These are phyloP conservation scores for Cornus controversa DNA, from an alignment of 148 eudicot species.

Conservation along the genomic window DNA sequence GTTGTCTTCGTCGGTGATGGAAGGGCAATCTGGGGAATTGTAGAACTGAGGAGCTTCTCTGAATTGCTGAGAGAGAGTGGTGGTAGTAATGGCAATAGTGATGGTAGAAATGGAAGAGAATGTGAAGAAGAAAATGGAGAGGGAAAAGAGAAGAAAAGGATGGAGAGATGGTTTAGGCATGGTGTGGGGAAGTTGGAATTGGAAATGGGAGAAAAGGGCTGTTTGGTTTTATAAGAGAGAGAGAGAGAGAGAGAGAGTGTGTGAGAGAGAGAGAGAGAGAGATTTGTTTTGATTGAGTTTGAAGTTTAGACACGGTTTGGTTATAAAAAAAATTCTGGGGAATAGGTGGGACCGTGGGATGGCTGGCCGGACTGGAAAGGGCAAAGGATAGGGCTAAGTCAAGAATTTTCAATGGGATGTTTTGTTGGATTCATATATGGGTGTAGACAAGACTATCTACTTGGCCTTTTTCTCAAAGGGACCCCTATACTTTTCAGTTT, in stretches of 20 bases:
- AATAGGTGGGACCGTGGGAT: not conserved
- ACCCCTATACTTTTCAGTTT: too few species aligned
- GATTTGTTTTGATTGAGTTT: conserved; percentile 5
- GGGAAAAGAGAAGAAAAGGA: not conserved
- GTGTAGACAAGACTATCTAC: not conserved
- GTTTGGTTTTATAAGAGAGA: conserved; percentile 5
- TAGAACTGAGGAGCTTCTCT: conserved; percentile 72
- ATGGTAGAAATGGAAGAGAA: not conserved
- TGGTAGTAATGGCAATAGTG: conserved; percentile 3
- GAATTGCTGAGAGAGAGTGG: conserved; percentile 29
- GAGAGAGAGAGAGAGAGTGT: conserved; percentile 4
- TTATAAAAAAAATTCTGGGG: not conserved
- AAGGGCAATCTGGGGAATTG: conserved; percentile 58
- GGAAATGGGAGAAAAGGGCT: conserved; percentile 1
- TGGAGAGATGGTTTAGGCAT: conserved; percentile 16
- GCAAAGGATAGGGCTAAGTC: not conserved
- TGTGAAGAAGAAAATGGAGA: conserved; percentile 7
- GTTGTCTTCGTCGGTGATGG: not conserved
- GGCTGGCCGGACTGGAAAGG: not conserved
- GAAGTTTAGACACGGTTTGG: conserved; percentile 6
- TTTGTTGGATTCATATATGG: not conserved
- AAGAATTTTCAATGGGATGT: not conserved
- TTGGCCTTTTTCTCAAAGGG: too few species aligned
- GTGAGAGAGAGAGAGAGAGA: not conserved
- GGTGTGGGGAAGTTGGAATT: conserved; percentile 15